These are phyloP conservation scores for Ophiognomonia clavigignenti-juglandacearum DNA, from an alignment of 2,329 filamentous ascomycete genomes.

Conservation along the genomic window DNA sequence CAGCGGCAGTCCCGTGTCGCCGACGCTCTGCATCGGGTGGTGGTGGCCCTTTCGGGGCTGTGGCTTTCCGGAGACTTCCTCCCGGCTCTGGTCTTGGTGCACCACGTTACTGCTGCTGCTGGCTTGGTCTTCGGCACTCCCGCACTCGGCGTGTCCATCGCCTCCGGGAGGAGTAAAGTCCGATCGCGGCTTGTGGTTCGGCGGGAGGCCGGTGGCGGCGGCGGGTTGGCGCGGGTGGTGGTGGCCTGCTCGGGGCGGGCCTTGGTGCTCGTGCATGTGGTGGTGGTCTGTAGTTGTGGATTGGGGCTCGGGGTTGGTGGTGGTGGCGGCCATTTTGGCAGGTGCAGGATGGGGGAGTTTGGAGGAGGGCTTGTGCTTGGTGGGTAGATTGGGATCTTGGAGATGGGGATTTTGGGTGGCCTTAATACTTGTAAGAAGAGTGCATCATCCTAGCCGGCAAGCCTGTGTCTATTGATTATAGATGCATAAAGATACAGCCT, in stretches of 20 bases:
- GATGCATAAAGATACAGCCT: too few species aligned
- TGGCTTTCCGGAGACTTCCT: not conserved
- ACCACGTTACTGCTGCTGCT: too few species aligned
- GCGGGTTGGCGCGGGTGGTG: constrained; percentile 15
- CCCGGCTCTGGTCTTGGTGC: too few species aligned
- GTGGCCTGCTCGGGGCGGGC: constrained; percentile 11
- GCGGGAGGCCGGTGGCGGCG: constrained; percentile 7
- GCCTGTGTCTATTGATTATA: too few species aligned
- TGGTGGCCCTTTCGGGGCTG: not conserved
- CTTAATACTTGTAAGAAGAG: too few species aligned
- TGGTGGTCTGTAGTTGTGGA: not conserved
- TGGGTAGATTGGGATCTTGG: not conserved
- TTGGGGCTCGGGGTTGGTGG: not conserved
- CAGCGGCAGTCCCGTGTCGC: too few species aligned
- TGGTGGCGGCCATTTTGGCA: too few species aligned
- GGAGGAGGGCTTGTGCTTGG: constrained; percentile 10
- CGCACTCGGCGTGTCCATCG: too few species aligned
- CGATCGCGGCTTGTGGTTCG: constrained; percentile 4
- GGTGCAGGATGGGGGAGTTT: constrained; percentile 11
- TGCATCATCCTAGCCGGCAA: too few species aligned
- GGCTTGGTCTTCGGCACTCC: too few species aligned
- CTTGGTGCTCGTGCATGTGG: constrained; percentile 2
- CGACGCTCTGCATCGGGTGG: not conserved
- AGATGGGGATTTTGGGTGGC: too few species aligned
- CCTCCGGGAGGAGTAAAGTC: too few species aligned